phyloP scores from a whole-genome alignment of 257 asterid species.

The Plantago elongata region DNA sequence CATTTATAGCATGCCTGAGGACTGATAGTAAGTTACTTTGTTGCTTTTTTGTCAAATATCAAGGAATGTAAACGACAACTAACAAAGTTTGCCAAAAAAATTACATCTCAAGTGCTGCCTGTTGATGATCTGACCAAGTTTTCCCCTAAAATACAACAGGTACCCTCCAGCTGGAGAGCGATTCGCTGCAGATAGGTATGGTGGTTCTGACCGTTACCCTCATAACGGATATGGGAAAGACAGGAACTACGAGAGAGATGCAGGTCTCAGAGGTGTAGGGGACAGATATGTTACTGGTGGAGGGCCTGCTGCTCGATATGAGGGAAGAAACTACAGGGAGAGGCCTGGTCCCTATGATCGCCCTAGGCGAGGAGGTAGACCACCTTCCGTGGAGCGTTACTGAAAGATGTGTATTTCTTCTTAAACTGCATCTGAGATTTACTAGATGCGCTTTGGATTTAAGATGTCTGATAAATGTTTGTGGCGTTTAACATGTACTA shows the following conservation, averaged over 20 bases:
- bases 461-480: constrained; percentile 7
- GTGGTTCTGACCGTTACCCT: constrained; percentile 59
- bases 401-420: constrained; percentile 20
- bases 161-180: constrained; percentile 62
- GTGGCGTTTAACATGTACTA: not conserved
- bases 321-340: constrained; percentile 63
- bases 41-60: too few relatives aligned
- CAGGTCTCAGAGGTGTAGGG: constrained; percentile 42
- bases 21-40: too few relatives aligned
- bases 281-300: constrained; percentile 56
- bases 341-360: constrained; percentile 79
- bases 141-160: constrained; percentile 31
- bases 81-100: too few relatives aligned
- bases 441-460: constrained; percentile 15
- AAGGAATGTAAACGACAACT: too few relatives aligned
- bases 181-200: constrained; percentile 55
- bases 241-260: constrained; percentile 55
- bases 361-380: constrained; percentile 71
- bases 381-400: constrained; percentile 67
- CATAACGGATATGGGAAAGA: constrained; percentile 63
- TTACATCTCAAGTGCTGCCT: too few relatives aligned
- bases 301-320: constrained; percentile 61
- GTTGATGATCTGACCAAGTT: not conserved
- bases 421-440: constrained; percentile 4
- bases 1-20: too few relatives aligned